These are phyloP conservation scores for Adansonia digitata DNA, from an alignment of 345 rosid species.

Conservation along the genomic window DNA sequence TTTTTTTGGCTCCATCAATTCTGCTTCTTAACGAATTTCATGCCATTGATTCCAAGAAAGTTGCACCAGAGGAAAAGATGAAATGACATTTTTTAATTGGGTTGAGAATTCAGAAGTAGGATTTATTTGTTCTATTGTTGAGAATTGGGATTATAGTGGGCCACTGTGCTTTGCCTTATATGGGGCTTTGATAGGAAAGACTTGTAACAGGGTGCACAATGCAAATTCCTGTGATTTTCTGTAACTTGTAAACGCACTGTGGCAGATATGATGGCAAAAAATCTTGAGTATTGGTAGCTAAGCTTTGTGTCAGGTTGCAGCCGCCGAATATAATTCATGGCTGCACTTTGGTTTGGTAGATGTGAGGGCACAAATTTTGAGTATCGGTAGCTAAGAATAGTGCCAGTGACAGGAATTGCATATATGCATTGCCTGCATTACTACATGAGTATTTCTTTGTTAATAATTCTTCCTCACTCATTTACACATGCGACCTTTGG, in stretches of 20 bases:
- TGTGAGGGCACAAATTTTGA: not conserved
- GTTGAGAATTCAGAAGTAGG: not conserved
- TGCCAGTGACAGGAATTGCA: not conserved
- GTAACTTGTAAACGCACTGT: not conserved
- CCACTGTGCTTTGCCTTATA: not conserved
- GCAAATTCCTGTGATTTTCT: not conserved
- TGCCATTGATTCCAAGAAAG: not conserved
- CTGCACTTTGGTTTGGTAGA: not conserved
- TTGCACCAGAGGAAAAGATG: not conserved
- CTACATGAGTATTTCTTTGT: not conserved
- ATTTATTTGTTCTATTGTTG: not conserved
- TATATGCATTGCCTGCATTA: not conserved
- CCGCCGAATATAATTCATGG: not conserved
- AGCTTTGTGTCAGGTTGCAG: not conserved
- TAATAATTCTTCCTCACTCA: not conserved
- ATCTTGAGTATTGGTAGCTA: not conserved
- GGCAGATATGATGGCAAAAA: not conserved
- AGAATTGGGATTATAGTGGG: not conserved
- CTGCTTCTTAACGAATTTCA: not conserved
- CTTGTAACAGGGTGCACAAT: not conserved
- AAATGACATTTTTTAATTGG: not conserved
- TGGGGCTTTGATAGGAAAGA: not conserved
- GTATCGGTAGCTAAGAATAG: not conserved
- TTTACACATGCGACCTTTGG: not conserved
- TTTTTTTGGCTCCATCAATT: not conserved